These are phyloP conservation scores for Trichoderma gamsii DNA, from an alignment of 495 filamentous ascomycete species.

Conservation along the genomic window DNA sequence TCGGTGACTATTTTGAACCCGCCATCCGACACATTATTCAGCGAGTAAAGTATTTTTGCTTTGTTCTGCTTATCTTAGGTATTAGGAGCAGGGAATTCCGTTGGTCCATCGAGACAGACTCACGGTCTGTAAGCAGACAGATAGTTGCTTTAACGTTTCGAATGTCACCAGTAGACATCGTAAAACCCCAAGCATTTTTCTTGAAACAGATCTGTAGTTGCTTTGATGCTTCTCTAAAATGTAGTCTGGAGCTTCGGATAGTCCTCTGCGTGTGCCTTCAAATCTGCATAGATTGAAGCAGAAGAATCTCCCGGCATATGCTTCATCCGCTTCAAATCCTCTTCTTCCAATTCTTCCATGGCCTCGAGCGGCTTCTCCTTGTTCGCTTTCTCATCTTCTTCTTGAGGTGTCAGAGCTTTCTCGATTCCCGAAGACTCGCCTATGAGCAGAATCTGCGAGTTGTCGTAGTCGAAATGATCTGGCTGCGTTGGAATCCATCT, in stretches of 20 bases:
- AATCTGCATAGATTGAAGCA: slow-evolving; percentile 35
- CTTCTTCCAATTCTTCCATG: slow-evolving; percentile 39
- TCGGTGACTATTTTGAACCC: too few species aligned
- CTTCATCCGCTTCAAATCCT: slow-evolving; percentile 37
- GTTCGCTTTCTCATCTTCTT: slow-evolving; percentile 48
- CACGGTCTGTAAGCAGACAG: too few species aligned
- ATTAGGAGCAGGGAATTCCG: too few species aligned
- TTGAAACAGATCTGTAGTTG: background rate
- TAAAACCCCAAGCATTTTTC: background rate
- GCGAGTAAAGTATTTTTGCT: too few species aligned
- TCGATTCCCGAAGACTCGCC: slow-evolving; percentile 61
- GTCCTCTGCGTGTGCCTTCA: slow-evolving; percentile 33
- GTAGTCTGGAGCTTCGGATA: slow-evolving; percentile 39
- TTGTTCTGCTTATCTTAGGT: too few species aligned
- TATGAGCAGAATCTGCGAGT: slow-evolving; percentile 77
- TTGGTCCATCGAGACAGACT: too few species aligned
- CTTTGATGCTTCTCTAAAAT: slow-evolving; percentile 21
- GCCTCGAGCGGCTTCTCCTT: slow-evolving; percentile 55
- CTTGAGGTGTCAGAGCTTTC: slow-evolving; percentile 54
- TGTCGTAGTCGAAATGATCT: slow-evolving; percentile 69
- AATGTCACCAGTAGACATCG: background rate
- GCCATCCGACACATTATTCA: too few species aligned
- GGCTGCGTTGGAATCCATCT: slow-evolving; percentile 71
- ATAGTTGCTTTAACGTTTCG: background rate
- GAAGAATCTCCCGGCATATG: slow-evolving; percentile 32